Conservation (phyloP, 2,329 filamentous ascomycete species). For the Monosporascus sp. region DNA sequence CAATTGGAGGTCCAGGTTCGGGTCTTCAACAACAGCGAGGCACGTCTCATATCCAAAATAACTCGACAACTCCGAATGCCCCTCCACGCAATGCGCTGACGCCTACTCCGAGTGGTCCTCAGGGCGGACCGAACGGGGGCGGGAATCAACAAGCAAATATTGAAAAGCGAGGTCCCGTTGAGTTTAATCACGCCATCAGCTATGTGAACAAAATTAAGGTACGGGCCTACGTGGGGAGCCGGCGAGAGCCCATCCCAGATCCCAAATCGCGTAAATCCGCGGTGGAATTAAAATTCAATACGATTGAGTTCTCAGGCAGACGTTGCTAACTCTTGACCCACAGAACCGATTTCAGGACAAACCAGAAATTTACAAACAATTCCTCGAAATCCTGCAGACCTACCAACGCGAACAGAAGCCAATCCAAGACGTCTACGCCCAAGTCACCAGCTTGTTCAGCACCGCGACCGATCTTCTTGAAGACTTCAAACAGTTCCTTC, state of each 20-base stretch:
- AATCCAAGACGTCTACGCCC: constrained; percentile 95
- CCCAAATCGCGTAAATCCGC: no score
- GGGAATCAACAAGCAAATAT: constrained; percentile 55
- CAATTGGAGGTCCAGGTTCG: constrained; percentile 26
- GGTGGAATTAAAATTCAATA: background rate
- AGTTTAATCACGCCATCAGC: constrained; percentile 98
- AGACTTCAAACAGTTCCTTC: constrained; percentile 97
- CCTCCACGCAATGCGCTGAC: constrained; percentile 52
- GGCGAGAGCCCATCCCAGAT: no score
- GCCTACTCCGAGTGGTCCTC: constrained; percentile 51
- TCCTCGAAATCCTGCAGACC: constrained; percentile 94
- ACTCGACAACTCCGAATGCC: constrained; percentile 34
- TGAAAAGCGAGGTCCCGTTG: constrained; percentile 88
- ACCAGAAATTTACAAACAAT: constrained; percentile 98
- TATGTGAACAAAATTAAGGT: constrained; percentile 99
- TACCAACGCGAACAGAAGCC: constrained; percentile 98
- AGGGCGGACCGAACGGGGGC: constrained; percentile 57
- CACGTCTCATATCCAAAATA: constrained; percentile 28
- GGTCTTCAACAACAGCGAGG: constrained; percentile 25
- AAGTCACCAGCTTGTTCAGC: constrained; percentile 91
- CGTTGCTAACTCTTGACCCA: constrained; percentile 4
- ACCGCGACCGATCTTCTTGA: constrained; percentile 90
- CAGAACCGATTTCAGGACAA: constrained; percentile 96
- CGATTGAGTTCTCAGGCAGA: background rate
- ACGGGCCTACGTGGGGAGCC: constrained; percentile 22